Evolutionary conservation across 129 eudicot species (phyloP).

Genomic region (Pulicaria dysenterica): DNA sequence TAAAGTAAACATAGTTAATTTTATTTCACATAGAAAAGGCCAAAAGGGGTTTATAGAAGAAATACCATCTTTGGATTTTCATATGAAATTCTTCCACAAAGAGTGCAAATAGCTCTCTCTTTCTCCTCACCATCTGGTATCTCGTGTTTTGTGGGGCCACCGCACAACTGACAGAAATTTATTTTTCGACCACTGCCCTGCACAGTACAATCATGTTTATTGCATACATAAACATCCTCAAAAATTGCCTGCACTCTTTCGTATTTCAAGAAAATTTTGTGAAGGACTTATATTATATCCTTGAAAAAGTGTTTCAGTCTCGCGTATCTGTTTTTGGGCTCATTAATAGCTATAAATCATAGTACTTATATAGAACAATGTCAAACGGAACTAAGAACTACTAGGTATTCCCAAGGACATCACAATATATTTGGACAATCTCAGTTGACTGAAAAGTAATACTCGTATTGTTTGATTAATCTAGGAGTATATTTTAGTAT

Average conservation of each 20-base stretch:
- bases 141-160: slow-evolving; percentile 79
- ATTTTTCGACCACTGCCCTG: slow-evolving; percentile 73
- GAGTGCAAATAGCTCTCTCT: slow-evolving; percentile 84
- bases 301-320: too few relatives aligned
- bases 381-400: too few relatives aligned
- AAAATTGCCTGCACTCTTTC: not conserved
- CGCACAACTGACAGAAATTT: slow-evolving; percentile 87
- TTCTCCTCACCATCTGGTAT: slow-evolving; percentile 96
- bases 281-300: not conserved
- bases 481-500: too few relatives aligned
- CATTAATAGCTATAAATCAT: too few relatives aligned
- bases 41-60: not conserved
- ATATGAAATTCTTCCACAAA: slow-evolving; percentile 75
- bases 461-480: too few relatives aligned
- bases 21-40: too few relatives aligned
- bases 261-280: not conserved
- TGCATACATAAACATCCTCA: slow-evolving; percentile 3
- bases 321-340: too few relatives aligned
- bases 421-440: too few relatives aligned
- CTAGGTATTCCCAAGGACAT: too few relatives aligned
- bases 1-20: too few relatives aligned
- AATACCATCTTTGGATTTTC: slow-evolving; percentile 96
- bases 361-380: too few relatives aligned
- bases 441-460: too few relatives aligned
- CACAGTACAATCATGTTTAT: slow-evolving; percentile 29